Base-by-base conservation (phyloP, 1,284 basidiomycete species). In the Heterobasidion occidentale region DNA sequence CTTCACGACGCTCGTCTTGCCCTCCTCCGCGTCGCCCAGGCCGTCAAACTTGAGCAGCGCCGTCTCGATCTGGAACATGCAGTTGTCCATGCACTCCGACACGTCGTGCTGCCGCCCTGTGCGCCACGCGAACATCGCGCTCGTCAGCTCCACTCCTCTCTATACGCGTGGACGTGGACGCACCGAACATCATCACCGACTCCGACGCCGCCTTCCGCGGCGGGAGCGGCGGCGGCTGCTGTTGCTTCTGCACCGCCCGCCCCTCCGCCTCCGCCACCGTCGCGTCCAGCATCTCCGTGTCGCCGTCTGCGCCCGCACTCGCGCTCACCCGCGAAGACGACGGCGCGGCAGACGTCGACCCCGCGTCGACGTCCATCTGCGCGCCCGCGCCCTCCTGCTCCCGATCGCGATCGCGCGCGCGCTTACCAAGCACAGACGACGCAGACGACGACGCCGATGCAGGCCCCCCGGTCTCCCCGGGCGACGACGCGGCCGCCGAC, bases 71-170 rank as follows among this genome's bases (percentile, higher is more conserved):
- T 99, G 97, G 72, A 97, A 97, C 77, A 99, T 89, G 73, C 96
- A 95, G 65, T 99, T 99, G 72, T 99, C 95, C 83, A 99, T 91
- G 70, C 96, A 98, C 72, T 99, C 96, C 0, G 95, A 90, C 2
- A 98, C 95, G 68, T 99, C 96, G 67, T 99, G 96, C 66, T 99
- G 96, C 61, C 91, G 88, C n/a, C 94, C 94, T 84, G 60, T n/a
- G 14, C 44, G 44, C 27, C n/a, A 54, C n/a, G 17, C 42, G 51
- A 42, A 42, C 38, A 1, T 6, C 27, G 6, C 27, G 6, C 5
- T 6, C 27, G 5, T 27, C 27, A 27, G 27, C 27, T 6, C 27
- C 27, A 3, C 27, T 27, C 27, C 27, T 27, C 27, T 27, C 27
- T 27, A 6, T 4, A 27, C 27, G 6, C 27, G 4, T 27, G 27